Conservation (phyloP, 2,329 filamentous ascomycete species). For the Penicillium olsonii region DNA sequence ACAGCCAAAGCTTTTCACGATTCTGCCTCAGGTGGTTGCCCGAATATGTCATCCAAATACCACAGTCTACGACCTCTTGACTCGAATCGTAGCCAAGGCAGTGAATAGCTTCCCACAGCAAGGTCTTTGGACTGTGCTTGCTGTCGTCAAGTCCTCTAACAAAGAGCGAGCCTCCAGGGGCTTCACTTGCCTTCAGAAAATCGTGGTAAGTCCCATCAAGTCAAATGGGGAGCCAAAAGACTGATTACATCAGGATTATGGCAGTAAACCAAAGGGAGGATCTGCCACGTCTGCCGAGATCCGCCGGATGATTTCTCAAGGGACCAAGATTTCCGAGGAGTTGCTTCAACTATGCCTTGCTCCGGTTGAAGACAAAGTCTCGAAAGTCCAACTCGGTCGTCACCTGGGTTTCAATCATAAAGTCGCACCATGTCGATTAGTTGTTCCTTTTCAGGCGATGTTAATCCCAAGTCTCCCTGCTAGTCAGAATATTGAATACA, state of each 20-base stretch:
- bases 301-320: slow-evolving; percentile 70
- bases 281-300: slow-evolving; percentile 58
- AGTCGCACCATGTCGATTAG: slow-evolving; percentile 76
- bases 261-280: slow-evolving; percentile 50
- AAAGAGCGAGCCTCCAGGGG: slow-evolving; percentile 65
- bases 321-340: slow-evolving; percentile 80
- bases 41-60: slow-evolving; percentile 84
- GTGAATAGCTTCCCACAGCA: slow-evolving; percentile 85
- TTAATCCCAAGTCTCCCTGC: slow-evolving; percentile 78
- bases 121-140: slow-evolving; percentile 85
- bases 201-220: slow-evolving; percentile 32
- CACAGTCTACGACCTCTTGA: slow-evolving; percentile 74
- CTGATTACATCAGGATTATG: slow-evolving; percentile 47
- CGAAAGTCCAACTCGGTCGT: slow-evolving; percentile 72
- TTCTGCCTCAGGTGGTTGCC: slow-evolving; percentile 91
- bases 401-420: slow-evolving; percentile 85
- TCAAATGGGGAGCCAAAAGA: neutral
- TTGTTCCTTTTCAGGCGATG: slow-evolving; percentile 84
- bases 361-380: slow-evolving; percentile 69
- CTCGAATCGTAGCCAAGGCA: slow-evolving; percentile 82
- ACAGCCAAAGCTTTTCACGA: slow-evolving; percentile 51
- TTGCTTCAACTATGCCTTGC: slow-evolving; percentile 78
- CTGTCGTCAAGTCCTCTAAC: slow-evolving; percentile 79
- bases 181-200: slow-evolving; percentile 43
- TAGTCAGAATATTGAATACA: slow-evolving; percentile 67